Evolutionary conservation across 805 yeast genomes (phyloP).

Genomic region (Trichomonascus vanleenenianus): DNA sequence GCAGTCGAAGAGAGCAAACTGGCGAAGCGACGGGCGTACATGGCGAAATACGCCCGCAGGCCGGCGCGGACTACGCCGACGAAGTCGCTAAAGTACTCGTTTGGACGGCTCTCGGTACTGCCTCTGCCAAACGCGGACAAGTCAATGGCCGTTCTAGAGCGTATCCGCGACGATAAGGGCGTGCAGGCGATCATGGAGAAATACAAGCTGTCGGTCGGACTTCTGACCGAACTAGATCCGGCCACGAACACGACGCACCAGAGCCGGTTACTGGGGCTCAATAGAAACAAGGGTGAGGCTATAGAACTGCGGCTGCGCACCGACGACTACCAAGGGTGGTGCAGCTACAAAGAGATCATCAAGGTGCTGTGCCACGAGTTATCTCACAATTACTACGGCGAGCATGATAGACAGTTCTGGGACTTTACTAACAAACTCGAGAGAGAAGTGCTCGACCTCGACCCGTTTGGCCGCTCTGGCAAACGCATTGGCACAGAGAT

Average conservation of each 20-base stretch:
- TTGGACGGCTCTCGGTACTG: conserved; percentile 25
- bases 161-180: conserved; percentile 29
- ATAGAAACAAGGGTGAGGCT: conserved; percentile 28
- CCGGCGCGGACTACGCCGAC: conserved; percentile 13
- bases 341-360: conserved; percentile 27
- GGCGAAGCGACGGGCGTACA: conserved; percentile 9
- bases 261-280: conserved; percentile 27
- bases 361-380: conserved; percentile 33
- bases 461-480: conserved; percentile 25
- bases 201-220: conserved; percentile 29
- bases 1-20: conserved; percentile 16
- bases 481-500: conserved; percentile 15
- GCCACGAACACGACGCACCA: conserved; percentile 27
- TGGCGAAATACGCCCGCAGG: conserved; percentile 9
- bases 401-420: conserved; percentile 32
- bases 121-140: conserved; percentile 26
- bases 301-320: conserved; percentile 32
- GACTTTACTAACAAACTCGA: conserved; percentile 27
- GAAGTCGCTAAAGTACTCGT: conserved; percentile 23
- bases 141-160: conserved; percentile 24
- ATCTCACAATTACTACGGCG: conserved; percentile 31
- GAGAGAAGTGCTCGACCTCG: conserved; percentile 25
- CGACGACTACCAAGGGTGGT: conserved; percentile 31
- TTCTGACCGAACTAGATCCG: conserved; percentile 33
- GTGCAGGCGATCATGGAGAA: conserved; percentile 30